Evolutionary conservation across 1,284 basidiomycete species (phyloP), one percentile per base, ranked within the genome.

Genomic region (Apiotrichum veenhuisii): DNA sequence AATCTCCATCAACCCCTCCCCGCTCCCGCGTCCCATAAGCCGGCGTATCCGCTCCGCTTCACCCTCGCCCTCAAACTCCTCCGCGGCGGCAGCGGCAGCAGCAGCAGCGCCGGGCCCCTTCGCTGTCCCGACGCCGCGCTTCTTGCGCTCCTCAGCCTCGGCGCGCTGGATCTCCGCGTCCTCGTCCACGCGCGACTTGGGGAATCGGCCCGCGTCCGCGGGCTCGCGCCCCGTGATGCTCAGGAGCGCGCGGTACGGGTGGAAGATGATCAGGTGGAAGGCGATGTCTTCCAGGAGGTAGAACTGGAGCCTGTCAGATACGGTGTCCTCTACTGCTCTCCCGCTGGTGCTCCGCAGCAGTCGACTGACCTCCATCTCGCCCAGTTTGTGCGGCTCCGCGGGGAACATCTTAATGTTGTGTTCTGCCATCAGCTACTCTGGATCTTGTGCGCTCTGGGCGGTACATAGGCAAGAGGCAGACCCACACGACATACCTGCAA

Each of bases 231-330:
- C 86, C 64, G 86, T 89, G 15, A 97, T 80, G 5, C 87, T 81
- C 45, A 89, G 78, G 34, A 98, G 82, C 0, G 89, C 88, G 44
- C 91, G 85, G 77, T 98, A 98, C 0, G 95, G 93, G 73, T 98
- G 95, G 74, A 92, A 97, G 9, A 98, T 82, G 50, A 88, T 84
- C 41, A 98, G 80, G 76, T 98, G 92, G 69, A 95, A 98, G 74
- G 96, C 92, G 41, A 98, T 83, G 73, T 98, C 95, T 68, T 92
- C 91, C 22, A 98, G 85, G 15, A 98, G 84, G 77, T 97, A 98
- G 78, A 98, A 98, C 75, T 54, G 37, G 33, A n/a, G 23, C 8
- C 50, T 36, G 44, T 49, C 9, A 22, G 38, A 5, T n/a, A n/a
- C n/a, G n/a, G n/a, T n/a, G n/a, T n/a, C n/a, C n/a, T n/a, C n/a